Percentiles rank a stretch among this genome's conserved stretches.
These are phyloP conservation scores for Tylopilus sp. DNA, from an alignment of 1,284 basidiomycete genomes.

Conservation along the genomic window DNA sequence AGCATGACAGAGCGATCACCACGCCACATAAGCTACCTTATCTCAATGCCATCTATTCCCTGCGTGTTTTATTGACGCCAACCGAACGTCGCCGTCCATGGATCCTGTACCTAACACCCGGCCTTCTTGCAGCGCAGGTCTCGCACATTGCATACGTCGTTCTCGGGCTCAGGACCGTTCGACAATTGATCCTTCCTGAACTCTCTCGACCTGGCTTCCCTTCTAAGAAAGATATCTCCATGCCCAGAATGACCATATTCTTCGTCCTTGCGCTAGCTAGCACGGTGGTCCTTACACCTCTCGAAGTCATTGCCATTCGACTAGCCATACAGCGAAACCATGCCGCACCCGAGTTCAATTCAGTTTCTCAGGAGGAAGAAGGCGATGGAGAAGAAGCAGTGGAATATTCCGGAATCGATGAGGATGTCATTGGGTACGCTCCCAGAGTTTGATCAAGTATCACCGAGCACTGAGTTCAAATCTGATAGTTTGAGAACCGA, in stretches of 20 bases:
- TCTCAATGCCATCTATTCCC: slow-evolving; percentile 55
- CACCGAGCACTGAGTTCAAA: slow-evolving; percentile 1
- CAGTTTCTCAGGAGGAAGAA: slow-evolving; percentile 67
- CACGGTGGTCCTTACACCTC: slow-evolving; percentile 66
- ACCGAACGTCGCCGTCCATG: slow-evolving; percentile 79
- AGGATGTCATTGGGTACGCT: slow-evolving; percentile 83
- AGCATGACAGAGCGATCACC: slow-evolving; percentile 64
- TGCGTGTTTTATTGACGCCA: slow-evolving; percentile 75
- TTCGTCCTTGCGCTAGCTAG: slow-evolving; percentile 57
- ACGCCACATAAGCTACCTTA: slow-evolving; percentile 81
- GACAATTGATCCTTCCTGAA: slow-evolving; percentile 63
- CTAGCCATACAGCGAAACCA: slow-evolving; percentile 85
- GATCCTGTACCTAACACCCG: slow-evolving; percentile 81
- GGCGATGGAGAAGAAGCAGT: slow-evolving; percentile 61
- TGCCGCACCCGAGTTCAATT: slow-evolving; percentile 65
- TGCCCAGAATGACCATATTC: slow-evolving; percentile 55
- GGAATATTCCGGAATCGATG: slow-evolving; percentile 69
- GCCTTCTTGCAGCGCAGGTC: slow-evolving; percentile 68
- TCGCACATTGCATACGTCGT: slow-evolving; percentile 66
- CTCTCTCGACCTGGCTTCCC: slow-evolving; percentile 31
- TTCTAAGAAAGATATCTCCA: slow-evolving; percentile 39
- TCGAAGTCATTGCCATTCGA: slow-evolving; percentile 80
- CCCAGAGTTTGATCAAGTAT: too few species aligned
- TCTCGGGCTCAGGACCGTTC: slow-evolving; percentile 63
- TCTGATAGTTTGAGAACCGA: slow-evolving; percentile 65